A percentile compares a stretch with the other conserved stretches of the same genome.
Evolutionary conservation across 805 yeast genomes (phyloP).

Genomic region (Candida wancherniae): DNA sequence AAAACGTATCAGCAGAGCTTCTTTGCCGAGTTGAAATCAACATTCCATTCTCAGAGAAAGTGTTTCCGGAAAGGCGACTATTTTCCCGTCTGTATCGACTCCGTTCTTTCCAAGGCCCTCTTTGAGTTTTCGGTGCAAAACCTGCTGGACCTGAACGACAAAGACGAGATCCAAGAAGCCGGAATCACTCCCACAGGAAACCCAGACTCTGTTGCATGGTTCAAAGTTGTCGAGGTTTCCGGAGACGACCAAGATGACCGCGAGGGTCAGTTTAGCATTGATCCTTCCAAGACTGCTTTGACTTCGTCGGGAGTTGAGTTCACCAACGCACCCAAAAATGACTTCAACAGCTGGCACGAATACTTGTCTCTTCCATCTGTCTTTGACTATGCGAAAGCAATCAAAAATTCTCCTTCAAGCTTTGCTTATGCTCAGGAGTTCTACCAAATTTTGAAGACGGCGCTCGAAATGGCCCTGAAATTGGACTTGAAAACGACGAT

Average conservation of each 20-base stretch:
- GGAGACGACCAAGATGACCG: slow-evolving; percentile 22
- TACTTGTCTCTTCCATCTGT: slow-evolving; percentile 43
- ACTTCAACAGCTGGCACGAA: slow-evolving; percentile 38
- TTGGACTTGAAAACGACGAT: slow-evolving; percentile 54
- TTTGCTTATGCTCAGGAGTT: slow-evolving; percentile 48
- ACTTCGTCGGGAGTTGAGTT: slow-evolving; percentile 59
- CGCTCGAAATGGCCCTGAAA: slow-evolving; percentile 29
- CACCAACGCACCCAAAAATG: slow-evolving; percentile 31
- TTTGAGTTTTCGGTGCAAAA: slow-evolving; percentile 18
- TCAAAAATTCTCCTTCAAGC: slow-evolving; percentile 23
- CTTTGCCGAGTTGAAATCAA: slow-evolving; percentile 53
- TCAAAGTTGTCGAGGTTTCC: slow-evolving; percentile 54
- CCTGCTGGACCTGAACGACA: slow-evolving; percentile 23
- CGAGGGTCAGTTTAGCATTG: slow-evolving; percentile 50
- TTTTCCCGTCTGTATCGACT: slow-evolving; percentile 75
- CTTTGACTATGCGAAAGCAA: slow-evolving; percentile 30
- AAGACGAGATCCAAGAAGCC: slow-evolving; percentile 10
- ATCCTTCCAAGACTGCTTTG: slow-evolving; percentile 64
- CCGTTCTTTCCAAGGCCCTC: slow-evolving; percentile 55
- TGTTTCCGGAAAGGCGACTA: slow-evolving; percentile 61
- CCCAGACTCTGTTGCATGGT: slow-evolving; percentile 82
- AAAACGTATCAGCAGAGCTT: slow-evolving; percentile 57
- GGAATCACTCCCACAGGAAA: slow-evolving; percentile 52
- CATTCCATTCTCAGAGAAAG: slow-evolving; percentile 55
- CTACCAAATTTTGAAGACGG: slow-evolving; percentile 51